These are phyloP conservation scores for Marasmius fiardii DNA, from an alignment of 1,284 basidiomycete genomes.

Conservation along the genomic window DNA sequence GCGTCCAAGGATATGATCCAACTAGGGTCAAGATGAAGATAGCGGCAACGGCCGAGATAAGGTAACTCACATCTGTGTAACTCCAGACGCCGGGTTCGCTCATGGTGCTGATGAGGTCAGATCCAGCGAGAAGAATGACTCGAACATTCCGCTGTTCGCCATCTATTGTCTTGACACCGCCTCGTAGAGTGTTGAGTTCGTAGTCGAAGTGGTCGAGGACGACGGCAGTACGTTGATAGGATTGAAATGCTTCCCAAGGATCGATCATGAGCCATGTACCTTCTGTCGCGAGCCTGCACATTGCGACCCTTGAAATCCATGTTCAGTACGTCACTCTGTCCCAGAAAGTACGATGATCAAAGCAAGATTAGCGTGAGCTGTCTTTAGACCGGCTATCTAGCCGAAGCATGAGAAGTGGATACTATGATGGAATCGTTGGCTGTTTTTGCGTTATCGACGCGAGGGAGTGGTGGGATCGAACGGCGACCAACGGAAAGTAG, in stretches of 20 bases:
- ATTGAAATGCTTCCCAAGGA: conserved; percentile 93
- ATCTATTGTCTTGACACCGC: conserved; percentile 65
- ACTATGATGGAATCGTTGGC: neutral
- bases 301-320: conserved; percentile 60
- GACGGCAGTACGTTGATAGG: conserved; percentile 93
- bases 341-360: neutral
- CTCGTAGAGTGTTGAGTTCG: conserved; percentile 82
- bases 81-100: conserved; percentile 99
- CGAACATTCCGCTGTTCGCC: conserved; percentile 64
- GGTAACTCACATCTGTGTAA: conserved; percentile 73
- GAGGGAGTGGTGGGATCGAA: neutral
- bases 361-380: neutral
- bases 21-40: conserved; percentile 37
- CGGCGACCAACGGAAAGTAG: conserved; percentile 13
- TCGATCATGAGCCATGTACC: conserved; percentile 93
- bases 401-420: neutral
- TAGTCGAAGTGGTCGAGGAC: conserved; percentile 96
- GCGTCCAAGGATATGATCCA: conserved; percentile 93
- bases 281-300: conserved; percentile 86
- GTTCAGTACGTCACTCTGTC: conserved; percentile 1
- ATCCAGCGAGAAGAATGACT: conserved; percentile 95
- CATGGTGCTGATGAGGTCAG: conserved; percentile 97
- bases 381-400: neutral
- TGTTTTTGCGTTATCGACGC: neutral
- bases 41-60: conserved; percentile 5